Evolutionary conservation across 352 stramenopile genomes (phyloP), one percentile per base, ranked within the genome.

Genomic region (Vaucheria bursata): DNA sequence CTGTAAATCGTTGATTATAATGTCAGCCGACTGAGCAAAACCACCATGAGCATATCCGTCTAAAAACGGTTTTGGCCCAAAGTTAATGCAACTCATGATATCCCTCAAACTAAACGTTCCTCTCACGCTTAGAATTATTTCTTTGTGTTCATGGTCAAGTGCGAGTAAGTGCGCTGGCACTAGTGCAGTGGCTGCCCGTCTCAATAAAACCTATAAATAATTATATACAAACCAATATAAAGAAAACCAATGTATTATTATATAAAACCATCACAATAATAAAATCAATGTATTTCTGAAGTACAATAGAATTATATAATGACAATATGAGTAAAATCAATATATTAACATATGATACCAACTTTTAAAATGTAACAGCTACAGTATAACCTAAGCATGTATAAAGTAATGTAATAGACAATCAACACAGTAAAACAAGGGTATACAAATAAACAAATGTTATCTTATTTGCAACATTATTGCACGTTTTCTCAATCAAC

Each of bases 21-120:
- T 64, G 35, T 78, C 53, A 5, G 77, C 77, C 64, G 69, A 78
- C 50, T 65, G 59, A 1, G 59, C 77, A 70, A 82, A 82, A 18
- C 77, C 77, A 25, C 77, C 37, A 45, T 82, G 77, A 4, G 69
- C 77, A 38, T 82, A 82, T 18, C 77, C 77, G 77, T 70, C 52
- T n/a, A 82, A 35, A 35, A 82, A 82, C 0, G 68, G 68, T 40
- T 71, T 50, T 59, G 77, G 77, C 0, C 71, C 52, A 49, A 82
- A 82, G 52, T 82, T 71, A n/a, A 72, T 71, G 38, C 69, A 71
- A 66, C 69, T 77, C 36, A 78, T 66, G 38, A 73, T 37, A 40
- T 82, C 77, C 18, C 77, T 73, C 50, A 82, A 74, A 33, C 38
- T 72, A 37, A 78, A 73, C 32, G 77, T 82, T 8, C 77, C 77